Percentiles rank a stretch among this genome's conserved stretches.
These are phyloP conservation scores for Pluteus cervinus DNA, from an alignment of 768 basidiomycete species.

Conservation along the genomic window DNA sequence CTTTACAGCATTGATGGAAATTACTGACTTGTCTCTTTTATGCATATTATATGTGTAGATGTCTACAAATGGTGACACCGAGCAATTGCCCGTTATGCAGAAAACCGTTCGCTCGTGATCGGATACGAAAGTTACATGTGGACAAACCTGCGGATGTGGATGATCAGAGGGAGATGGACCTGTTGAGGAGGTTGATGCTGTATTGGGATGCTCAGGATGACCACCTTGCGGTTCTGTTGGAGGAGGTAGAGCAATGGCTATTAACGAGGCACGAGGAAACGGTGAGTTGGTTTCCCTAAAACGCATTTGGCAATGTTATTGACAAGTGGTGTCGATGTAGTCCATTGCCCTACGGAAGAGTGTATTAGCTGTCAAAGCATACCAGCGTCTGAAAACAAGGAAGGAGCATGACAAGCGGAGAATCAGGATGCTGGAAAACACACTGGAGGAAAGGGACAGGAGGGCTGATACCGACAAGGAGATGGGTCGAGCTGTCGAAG, in stretches of 20 bases:
- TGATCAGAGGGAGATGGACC: constrained; percentile 27
- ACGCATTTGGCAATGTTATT: constrained; percentile 2
- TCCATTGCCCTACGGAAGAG: constrained; percentile 23
- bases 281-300: constrained; percentile 25
- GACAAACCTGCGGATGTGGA: constrained; percentile 36
- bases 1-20: too few species aligned
- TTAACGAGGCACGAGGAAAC: constrained; percentile 29
- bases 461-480: constrained; percentile 25
- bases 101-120: constrained; percentile 48
- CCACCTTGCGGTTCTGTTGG: constrained; percentile 29
- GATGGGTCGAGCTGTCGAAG: constrained; percentile 28
- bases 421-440: constrained; percentile 24
- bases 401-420: constrained; percentile 22
- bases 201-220: constrained; percentile 35
- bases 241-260: constrained; percentile 50
- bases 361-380: constrained; percentile 30
- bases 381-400: constrained; percentile 29
- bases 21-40: too few species aligned
- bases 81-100: constrained; percentile 63
- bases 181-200: constrained; percentile 29
- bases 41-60: too few species aligned
- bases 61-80: constrained; percentile 45
- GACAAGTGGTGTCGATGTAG: constrained; percentile 1
- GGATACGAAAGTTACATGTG: constrained; percentile 64
- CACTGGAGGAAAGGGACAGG: constrained; percentile 21